Evolutionary conservation across 2,329 filamentous ascomycete species (phyloP).

Genomic region (Cytospora paraplurivora): DNA sequence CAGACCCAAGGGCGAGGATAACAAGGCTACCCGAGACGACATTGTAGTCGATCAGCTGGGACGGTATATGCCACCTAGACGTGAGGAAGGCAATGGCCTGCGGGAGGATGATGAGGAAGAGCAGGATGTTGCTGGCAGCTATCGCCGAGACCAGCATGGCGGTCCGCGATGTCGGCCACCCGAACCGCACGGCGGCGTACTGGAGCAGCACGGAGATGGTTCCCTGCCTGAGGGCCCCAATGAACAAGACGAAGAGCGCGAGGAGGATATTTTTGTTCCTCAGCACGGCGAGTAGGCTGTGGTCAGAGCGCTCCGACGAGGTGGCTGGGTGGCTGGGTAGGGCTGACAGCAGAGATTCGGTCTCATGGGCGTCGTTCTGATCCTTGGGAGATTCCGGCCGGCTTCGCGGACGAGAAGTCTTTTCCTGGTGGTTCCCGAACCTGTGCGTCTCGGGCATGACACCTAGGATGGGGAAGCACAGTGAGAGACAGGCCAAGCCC

Average conservation of each 20-base stretch:
- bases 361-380: conserved; percentile 22
- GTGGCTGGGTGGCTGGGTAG: background rate
- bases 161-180: conserved; percentile 25
- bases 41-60: conserved; percentile 28
- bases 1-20: conserved; percentile 18
- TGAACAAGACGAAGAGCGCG: conserved; percentile 26
- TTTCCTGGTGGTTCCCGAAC: too few relatives aligned
- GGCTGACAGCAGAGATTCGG: conserved; percentile 14
- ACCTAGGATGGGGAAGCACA: conserved; percentile 23
- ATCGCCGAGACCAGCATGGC: conserved; percentile 29
- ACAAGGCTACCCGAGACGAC: conserved; percentile 25
- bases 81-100: conserved; percentile 26
- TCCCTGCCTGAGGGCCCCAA: conserved; percentile 25
- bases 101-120: conserved; percentile 27
- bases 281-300: conserved; percentile 11
- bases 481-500: conserved; percentile 15
- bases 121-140: conserved; percentile 27
- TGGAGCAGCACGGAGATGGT: conserved; percentile 27
- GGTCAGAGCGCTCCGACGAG: background rate
- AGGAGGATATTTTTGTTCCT: conserved; percentile 23
- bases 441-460: conserved; percentile 26
- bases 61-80: conserved; percentile 18
- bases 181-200: conserved; percentile 28
- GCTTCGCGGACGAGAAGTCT: background rate
- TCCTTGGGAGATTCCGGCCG: conserved; percentile 20